These are phyloP conservation scores for Elaeagnus macrophylla DNA, from an alignment of 306 rosid genomes.

Conservation along the genomic window DNA sequence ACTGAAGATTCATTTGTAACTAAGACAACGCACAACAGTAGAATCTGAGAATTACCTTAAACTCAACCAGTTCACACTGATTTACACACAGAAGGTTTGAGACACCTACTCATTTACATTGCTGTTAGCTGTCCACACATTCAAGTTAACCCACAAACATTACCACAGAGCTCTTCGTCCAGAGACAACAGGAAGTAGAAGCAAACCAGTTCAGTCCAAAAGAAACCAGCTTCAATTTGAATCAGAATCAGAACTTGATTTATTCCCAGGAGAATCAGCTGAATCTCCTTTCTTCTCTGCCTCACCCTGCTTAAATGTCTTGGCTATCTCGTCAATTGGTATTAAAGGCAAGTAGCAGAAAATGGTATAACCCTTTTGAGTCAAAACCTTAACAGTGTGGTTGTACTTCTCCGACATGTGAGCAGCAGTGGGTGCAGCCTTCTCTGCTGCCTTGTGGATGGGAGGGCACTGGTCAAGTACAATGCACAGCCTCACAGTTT, in stretches of 20 bases:
- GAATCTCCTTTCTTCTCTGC: slow-evolving; percentile 19
- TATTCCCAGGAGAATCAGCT: slow-evolving; percentile 10
- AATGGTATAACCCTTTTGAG: slow-evolving; percentile 42
- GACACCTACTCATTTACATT: slow-evolving; percentile 13
- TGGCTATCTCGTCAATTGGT: slow-evolving; percentile 53
- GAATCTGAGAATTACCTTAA: too few relatives aligned
- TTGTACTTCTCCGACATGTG: slow-evolving; percentile 55
- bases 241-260: slow-evolving; percentile 30
- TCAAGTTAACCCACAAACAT: not conserved
- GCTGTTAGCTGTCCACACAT: not conserved
- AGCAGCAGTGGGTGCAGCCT: slow-evolving; percentile 40
- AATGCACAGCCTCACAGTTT: slow-evolving; percentile 42
- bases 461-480: slow-evolving; percentile 35
- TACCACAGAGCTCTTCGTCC: not conserved
- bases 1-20: too few relatives aligned
- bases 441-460: slow-evolving; percentile 42
- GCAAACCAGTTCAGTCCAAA: not conserved
- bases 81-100: not conserved
- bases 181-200: not conserved
- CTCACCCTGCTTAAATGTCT: slow-evolving; percentile 37
- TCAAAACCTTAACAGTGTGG: slow-evolving; percentile 30
- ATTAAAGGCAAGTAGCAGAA: slow-evolving; percentile 53
- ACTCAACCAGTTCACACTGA: not conserved
- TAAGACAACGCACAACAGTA: too few relatives aligned
- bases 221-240: slow-evolving; percentile 15